Conservation (phyloP, 768 basidiomycete genomes). For the Harrya chromipes region DNA sequence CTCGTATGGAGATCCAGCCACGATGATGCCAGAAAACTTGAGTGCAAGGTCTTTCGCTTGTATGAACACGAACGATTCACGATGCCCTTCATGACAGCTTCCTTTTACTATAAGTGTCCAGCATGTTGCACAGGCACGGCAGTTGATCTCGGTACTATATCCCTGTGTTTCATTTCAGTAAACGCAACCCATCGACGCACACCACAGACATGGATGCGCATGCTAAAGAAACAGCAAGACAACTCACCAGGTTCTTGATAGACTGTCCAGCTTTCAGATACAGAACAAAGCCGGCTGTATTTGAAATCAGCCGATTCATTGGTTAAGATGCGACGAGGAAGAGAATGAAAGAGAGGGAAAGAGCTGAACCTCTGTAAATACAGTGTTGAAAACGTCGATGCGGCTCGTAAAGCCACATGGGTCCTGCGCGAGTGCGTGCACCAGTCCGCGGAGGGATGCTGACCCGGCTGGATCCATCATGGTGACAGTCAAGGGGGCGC, state of each 20-base stretch:
- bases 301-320: neutral
- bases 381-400: slow-evolving; percentile 5
- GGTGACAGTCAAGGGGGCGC: neutral
- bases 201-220: too few relatives aligned
- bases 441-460: neutral
- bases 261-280: slow-evolving; percentile 22
- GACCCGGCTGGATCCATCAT: neutral
- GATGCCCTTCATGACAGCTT: neutral
- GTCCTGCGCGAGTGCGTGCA: slow-evolving; percentile 7
- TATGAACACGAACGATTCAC: too few relatives aligned
- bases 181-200: too few relatives aligned
- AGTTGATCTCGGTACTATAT: slow-evolving; percentile 18
- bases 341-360: neutral
- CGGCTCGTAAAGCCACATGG: slow-evolving; percentile 7
- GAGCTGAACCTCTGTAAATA: slow-evolving; percentile 14
- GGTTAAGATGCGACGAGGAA: neutral
- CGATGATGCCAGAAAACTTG: too few relatives aligned
- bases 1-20: too few relatives aligned
- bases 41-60: too few relatives aligned
- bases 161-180: neutral
- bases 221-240: neutral
- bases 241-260: slow-evolving; percentile 6
- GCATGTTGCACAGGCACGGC: slow-evolving; percentile 10
- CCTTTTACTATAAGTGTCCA: slow-evolving; percentile 20
- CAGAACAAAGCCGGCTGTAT: slow-evolving; percentile 13